Evolutionary conservation across 2,329 filamentous ascomycete species (phyloP), one percentile per base, ranked within the genome.

Genomic region (Ceratocystis harringtonii): DNA sequence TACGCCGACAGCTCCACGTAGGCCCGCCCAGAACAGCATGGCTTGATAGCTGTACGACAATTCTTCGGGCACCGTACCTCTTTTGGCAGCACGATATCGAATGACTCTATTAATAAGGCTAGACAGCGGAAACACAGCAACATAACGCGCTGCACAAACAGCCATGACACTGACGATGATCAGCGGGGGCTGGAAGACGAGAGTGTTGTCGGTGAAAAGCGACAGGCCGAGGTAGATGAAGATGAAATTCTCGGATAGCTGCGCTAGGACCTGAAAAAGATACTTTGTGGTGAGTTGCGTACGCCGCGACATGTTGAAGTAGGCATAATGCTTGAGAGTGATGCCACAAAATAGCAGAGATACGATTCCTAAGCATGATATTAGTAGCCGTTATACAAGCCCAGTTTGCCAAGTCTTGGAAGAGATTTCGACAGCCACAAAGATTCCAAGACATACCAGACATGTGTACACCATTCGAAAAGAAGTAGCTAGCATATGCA

Each of bases 1-100:
- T 44, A 99, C 94, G 66, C 94, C 94, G 70, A 99, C 94, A 60
- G 94, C 94, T 71, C 94, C 94, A 68, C 94, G 89, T 36, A 99
- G 81, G 30, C 94, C 94, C 17, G 94, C 94, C 94, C 94, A 99
- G 77, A 95, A 99, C n/a, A 99, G 84, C 94, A 99, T 97, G n/a
- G 89, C 91, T 75, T 97, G 94, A 75, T 97, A 96, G 70, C 90
- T 90, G 73, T 91, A 95, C 0, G 94, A 94, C 44, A 99, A 78
- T 74, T 97, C 94, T 69, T 97, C 92, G 17, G 84, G 84, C 4
- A 87, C 84, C 66, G 74, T 68, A 28, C 91, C 91, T 64, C 86
- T 83, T 61, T 89, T 84, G 62, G 84, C 82, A 17, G 92, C 90
- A 60, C 91, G 84, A 73, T 96, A 96, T 66, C 89, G 84, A 70